Conservation (phyloP, 495 filamentous ascomycete species). For the Aspergillus homomorphus region DNA sequence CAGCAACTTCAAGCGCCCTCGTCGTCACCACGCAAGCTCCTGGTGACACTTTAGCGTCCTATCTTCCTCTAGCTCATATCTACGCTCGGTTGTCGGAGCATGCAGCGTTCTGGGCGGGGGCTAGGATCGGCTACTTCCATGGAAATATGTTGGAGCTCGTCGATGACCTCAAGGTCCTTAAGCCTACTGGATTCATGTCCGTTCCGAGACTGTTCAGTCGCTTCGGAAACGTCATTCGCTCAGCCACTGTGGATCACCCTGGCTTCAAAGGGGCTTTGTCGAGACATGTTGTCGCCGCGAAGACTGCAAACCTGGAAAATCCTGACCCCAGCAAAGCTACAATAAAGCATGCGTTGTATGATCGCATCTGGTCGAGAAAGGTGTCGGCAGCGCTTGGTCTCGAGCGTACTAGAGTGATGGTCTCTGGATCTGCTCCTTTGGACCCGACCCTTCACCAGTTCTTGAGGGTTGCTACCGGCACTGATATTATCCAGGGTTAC, state of each 20-base stretch:
- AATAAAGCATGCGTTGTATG: slow-evolving; percentile 82
- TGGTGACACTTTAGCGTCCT: slow-evolving; percentile 70
- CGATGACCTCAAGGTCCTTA: slow-evolving; percentile 86
- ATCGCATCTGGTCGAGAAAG: slow-evolving; percentile 91
- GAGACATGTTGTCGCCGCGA: slow-evolving; percentile 71
- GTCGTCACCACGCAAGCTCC: slow-evolving; percentile 44
- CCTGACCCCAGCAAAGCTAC: slow-evolving; percentile 65
- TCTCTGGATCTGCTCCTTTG: slow-evolving; percentile 87
- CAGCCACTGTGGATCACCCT: slow-evolving; percentile 69
- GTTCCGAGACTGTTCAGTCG: slow-evolving; percentile 91
- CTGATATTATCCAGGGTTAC: slow-evolving; percentile 84
- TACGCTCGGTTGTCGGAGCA: slow-evolving; percentile 85
- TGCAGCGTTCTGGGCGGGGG: slow-evolving; percentile 65
- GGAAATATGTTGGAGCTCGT: slow-evolving; percentile 83
- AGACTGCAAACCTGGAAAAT: slow-evolving; percentile 73
- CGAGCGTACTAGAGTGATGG: slow-evolving; percentile 67
- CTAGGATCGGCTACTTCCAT: slow-evolving; percentile 88
- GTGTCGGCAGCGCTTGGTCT: slow-evolving; percentile 78
- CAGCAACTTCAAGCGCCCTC: slow-evolving; percentile 61
- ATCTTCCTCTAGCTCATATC: slow-evolving; percentile 93
- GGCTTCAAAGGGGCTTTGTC: slow-evolving; percentile 83
- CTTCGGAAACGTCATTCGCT: slow-evolving; percentile 78
- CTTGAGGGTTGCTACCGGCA: slow-evolving; percentile 77
- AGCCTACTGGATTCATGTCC: slow-evolving; percentile 78
- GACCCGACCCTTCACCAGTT: slow-evolving; percentile 86